Evolutionary conservation across 1,139 yeast species (phyloP).

Genomic region (Nadsonia starkeyi-henricii): DNA sequence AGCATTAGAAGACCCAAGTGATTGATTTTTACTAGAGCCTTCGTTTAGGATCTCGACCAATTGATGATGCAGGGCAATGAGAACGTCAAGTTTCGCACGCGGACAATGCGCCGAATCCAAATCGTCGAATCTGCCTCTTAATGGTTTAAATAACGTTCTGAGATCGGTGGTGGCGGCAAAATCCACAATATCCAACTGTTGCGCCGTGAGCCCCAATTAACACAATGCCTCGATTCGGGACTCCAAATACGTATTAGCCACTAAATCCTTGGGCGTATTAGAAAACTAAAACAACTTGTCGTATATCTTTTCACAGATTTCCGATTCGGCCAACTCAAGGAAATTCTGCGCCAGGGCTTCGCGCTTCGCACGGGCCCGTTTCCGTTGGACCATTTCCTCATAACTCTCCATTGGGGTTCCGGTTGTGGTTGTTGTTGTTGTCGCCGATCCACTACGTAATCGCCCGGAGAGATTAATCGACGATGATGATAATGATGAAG

Average conservation of each 20-base stretch:
- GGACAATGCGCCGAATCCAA: conserved; percentile 25
- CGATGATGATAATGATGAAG: background rate
- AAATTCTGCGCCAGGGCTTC: conserved; percentile 19
- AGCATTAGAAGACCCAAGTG: conserved; percentile 19
- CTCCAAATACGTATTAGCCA: conserved; percentile 17
- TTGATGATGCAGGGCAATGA: conserved; percentile 28
- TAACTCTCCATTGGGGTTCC: conserved; percentile 22
- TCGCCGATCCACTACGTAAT: no score
- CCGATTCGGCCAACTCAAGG: conserved; percentile 28
- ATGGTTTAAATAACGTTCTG: conserved; percentile 12
- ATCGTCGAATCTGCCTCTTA: conserved; percentile 15
- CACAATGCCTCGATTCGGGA: conserved; percentile 17
- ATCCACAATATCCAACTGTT: conserved; percentile 15
- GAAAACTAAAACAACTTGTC: conserved; percentile 23
- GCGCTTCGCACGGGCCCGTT: conserved; percentile 14
- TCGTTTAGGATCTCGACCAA: conserved; percentile 25
- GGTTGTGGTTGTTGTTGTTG: conserved; percentile 6
- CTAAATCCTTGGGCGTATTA: conserved; percentile 17
- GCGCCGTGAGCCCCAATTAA: conserved; percentile 15
- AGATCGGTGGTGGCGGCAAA: conserved; percentile 6
- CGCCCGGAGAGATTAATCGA: no score
- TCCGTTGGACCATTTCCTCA: conserved; percentile 22
- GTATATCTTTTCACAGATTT: conserved; percentile 29
- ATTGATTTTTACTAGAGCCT: no score
- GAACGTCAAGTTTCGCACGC: conserved; percentile 25